phyloP scores from a whole-genome alignment of 306 rosid genomes.

The Hippophae gyantsensis region DNA sequence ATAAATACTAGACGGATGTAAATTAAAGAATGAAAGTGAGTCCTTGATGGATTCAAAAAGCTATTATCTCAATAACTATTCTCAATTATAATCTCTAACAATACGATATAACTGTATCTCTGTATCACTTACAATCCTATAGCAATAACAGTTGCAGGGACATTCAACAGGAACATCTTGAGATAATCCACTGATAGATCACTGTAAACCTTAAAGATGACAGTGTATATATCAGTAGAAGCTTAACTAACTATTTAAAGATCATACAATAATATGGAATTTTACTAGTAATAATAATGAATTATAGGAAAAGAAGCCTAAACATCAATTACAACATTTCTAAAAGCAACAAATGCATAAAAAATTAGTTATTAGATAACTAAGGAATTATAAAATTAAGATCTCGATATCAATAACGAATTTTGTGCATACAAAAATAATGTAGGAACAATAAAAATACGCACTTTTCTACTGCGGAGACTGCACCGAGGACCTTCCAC shows the following conservation, averaged over 20 bases:
- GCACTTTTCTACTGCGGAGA: slow-evolving; percentile 74
- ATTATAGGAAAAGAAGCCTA: too few relatives aligned
- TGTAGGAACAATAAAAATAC: slow-evolving; percentile 4
- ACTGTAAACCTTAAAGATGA: slow-evolving; percentile 66
- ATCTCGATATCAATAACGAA: too few relatives aligned
- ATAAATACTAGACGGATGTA: neutral
- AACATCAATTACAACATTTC: too few relatives aligned
- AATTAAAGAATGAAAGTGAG: too few relatives aligned
- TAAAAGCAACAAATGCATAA: too few relatives aligned
- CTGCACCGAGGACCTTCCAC: slow-evolving; percentile 97
- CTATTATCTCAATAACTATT: too few relatives aligned
- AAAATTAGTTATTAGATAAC: too few relatives aligned
- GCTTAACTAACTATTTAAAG: neutral
- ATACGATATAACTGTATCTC: neutral
- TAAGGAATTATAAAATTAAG: too few relatives aligned
- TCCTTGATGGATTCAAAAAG: too few relatives aligned
- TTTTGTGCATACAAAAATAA: neutral
- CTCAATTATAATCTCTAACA: too few relatives aligned
- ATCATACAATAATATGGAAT: neutral
- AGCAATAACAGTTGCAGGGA: slow-evolving; percentile 81
- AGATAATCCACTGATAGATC: slow-evolving; percentile 81
- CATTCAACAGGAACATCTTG: slow-evolving; percentile 80
- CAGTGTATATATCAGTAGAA: slow-evolving; percentile 8
- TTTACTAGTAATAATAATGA: too few relatives aligned
- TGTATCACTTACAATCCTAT: slow-evolving; percentile 60